Percentiles rank a stretch among this genome's conserved stretches.
These are phyloP conservation scores for Saccharomycopsis synnaedendra DNA, from an alignment of 805 yeast genomes.

Conservation along the genomic window DNA sequence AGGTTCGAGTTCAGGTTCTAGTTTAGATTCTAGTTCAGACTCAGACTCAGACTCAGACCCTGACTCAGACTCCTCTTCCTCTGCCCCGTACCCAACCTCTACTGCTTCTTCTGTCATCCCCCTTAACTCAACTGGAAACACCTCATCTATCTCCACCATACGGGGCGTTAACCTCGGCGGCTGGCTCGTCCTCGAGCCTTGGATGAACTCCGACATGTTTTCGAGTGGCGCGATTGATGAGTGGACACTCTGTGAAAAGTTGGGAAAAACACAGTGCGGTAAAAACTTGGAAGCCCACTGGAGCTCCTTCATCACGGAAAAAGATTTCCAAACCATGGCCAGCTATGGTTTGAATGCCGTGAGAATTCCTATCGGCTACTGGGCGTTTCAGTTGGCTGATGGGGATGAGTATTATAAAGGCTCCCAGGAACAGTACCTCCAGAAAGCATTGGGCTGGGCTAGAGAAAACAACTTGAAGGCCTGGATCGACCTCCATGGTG, in stretches of 20 bases:
- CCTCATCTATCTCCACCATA: conserved; percentile 2
- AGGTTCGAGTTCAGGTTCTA: too few relatives aligned
- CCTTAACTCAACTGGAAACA: neutral
- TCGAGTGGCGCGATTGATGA: conserved; percentile 47
- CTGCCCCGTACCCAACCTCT: neutral
- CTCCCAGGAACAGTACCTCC: conserved; percentile 46
- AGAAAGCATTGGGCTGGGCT: conserved; percentile 62
- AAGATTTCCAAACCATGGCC: conserved; percentile 42
- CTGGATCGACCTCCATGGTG: conserved; percentile 71
- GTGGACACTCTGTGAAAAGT: conserved; percentile 35
- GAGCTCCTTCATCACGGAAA: conserved; percentile 45
- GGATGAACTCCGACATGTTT: conserved; percentile 54
- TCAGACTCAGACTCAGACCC: neutral
- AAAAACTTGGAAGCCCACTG: conserved; percentile 39
- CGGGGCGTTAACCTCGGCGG: conserved; percentile 56
- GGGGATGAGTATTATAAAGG: conserved; percentile 38
- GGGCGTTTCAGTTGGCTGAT: conserved; percentile 46
- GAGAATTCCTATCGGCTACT: conserved; percentile 69
- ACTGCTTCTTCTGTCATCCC: conserved; percentile 10
- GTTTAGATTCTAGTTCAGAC: too few relatives aligned
- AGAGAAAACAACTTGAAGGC: conserved; percentile 46
- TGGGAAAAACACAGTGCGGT: conserved; percentile 36
- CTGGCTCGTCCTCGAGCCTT: conserved; percentile 65
- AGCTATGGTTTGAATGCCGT: conserved; percentile 53
- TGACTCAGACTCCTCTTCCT: neutral